Conservation (phyloP, 805 yeast species). For the Zygoascus tannicola region DNA sequence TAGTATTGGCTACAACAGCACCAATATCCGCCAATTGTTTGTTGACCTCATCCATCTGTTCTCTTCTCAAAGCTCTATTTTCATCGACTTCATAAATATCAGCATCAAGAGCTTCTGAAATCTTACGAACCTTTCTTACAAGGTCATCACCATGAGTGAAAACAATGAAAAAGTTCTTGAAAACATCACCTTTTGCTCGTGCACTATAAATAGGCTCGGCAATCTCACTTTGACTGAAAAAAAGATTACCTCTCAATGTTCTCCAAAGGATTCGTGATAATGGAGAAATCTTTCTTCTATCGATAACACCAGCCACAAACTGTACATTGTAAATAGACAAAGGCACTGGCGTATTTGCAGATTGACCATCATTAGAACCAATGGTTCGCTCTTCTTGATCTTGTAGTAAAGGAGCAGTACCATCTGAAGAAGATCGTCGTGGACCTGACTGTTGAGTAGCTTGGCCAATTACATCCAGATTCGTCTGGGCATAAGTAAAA, state of each 20-base stretch:
- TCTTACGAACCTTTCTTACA: slow-evolving; percentile 61
- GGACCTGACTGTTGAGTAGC: neutral
- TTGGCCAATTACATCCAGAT: slow-evolving; percentile 22
- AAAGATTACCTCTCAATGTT: slow-evolving; percentile 84
- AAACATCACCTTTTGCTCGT: slow-evolving; percentile 45
- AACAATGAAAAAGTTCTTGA: slow-evolving; percentile 76
- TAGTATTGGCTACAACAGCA: slow-evolving; percentile 55
- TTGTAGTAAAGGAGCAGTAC: slow-evolving; percentile 29
- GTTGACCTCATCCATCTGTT: slow-evolving; percentile 34
- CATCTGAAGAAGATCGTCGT: slow-evolving; percentile 23
- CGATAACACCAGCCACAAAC: slow-evolving; percentile 75
- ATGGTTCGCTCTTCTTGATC: slow-evolving; percentile 27
- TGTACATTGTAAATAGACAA: slow-evolving; percentile 30
- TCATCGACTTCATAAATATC: slow-evolving; percentile 56
- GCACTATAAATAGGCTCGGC: slow-evolving; percentile 59
- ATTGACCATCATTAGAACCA: slow-evolving; percentile 9
- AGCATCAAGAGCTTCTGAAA: slow-evolving; percentile 87
- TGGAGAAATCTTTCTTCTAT: slow-evolving; percentile 56
- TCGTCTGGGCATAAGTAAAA: slow-evolving; percentile 32
- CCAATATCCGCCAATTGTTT: slow-evolving; percentile 44
- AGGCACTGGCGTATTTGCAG: neutral
- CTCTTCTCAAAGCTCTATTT: slow-evolving; percentile 31
- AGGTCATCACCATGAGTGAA: slow-evolving; percentile 85
- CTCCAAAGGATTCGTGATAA: slow-evolving; percentile 87
- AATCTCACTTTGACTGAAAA: slow-evolving; percentile 64